Percentiles rank a stretch among this genome's conserved stretches.
Evolutionary conservation across 2,329 filamentous ascomycete species (phyloP).

Genomic region (Aspergillus ochraceus): DNA sequence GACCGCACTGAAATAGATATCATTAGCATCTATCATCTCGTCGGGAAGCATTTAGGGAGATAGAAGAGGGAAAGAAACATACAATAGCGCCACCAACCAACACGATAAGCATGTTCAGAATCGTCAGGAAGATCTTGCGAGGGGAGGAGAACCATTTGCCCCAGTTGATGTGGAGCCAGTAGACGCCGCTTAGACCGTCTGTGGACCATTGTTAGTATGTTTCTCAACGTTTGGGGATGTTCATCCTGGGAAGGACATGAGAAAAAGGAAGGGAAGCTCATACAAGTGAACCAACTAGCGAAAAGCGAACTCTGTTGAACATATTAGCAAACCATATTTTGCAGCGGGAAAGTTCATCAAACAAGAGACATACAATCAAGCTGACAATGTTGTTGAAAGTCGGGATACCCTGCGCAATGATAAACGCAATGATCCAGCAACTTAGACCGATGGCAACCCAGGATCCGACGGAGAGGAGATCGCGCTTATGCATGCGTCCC

Average conservation of each 20-base stretch:
- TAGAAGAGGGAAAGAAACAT: slow-evolving; percentile 1
- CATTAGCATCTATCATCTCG: neutral
- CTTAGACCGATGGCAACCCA: slow-evolving; percentile 60
- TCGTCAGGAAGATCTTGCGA: slow-evolving; percentile 46
- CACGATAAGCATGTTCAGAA: slow-evolving; percentile 48
- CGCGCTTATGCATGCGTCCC: slow-evolving; percentile 53
- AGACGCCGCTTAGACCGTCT: slow-evolving; percentile 44
- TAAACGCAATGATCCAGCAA: slow-evolving; percentile 62
- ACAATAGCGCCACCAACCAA: slow-evolving; percentile 30
- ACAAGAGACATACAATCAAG: slow-evolving; percentile 47
- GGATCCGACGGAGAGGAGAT: slow-evolving; percentile 51
- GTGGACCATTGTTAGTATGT: neutral
- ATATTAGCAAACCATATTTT: slow-evolving; percentile 14
- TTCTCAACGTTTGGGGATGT: too few relatives aligned
- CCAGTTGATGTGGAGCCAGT: slow-evolving; percentile 52
- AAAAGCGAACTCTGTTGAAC: slow-evolving; percentile 53
- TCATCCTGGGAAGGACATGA: too few relatives aligned
- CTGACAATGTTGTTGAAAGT: slow-evolving; percentile 66
- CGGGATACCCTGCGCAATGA: slow-evolving; percentile 69
- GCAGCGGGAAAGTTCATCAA: neutral
- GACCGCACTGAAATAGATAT: slow-evolving; percentile 25
- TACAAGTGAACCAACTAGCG: slow-evolving; percentile 63
- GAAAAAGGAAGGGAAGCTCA: neutral
- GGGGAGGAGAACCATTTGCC: slow-evolving; percentile 42
- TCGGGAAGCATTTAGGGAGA: too few relatives aligned